Base-by-base conservation (phyloP, 2,329 filamentous ascomycete species). In the Penicillium palitans region DNA sequence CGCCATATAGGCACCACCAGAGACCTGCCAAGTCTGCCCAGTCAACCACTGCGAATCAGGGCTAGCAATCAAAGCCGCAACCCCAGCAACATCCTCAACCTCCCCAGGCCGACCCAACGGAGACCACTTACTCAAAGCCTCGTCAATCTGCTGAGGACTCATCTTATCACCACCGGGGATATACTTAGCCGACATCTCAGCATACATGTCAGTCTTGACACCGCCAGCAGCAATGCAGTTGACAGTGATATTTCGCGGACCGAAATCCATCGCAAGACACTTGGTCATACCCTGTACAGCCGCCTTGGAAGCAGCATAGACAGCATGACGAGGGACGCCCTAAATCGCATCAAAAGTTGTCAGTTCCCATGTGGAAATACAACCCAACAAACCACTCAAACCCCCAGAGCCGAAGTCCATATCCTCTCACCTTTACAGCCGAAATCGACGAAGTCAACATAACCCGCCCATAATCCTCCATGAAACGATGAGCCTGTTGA, bases 181-280 rank as follows among this genome's bases (percentile, higher is more conserved):
- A 52, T 67, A 67, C 49, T 65, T 61, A 2, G 55, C 57, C 44
- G 65, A 44, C 52, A 61, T 63, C 15, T 66, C 63, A 19, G 59
- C 25, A n/a, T 67, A 67, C 65, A 67, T 67, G 29, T 67, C 65
- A 2, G 61, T 66, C 51, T 67, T 66, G 4, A 67, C 65, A 6
- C 65, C 65, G 10, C 58, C 65, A n/a, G 65, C 65, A 29, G 65
- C 63, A 57, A 67, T 64, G 24, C 63, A 66, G 27, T 67, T 67
- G 12, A 67, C 65, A 1, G 65, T 67, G 44, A 67, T 66, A 13
- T 66, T 64, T 21, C 62, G 61, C 7, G 60, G 40, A 1, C 65
- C 65, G 55, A 67, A 66, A 25, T 67, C 65, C 21, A 65, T 58
- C 3, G 65, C 65, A 6, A 67, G 62, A 58, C 63, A 67, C 49